Evolutionary conservation across 2,329 filamentous ascomycete genomes (phyloP), one percentile per base, ranked within the genome.

Genomic region (Colletotrichum destructivum): DNA sequence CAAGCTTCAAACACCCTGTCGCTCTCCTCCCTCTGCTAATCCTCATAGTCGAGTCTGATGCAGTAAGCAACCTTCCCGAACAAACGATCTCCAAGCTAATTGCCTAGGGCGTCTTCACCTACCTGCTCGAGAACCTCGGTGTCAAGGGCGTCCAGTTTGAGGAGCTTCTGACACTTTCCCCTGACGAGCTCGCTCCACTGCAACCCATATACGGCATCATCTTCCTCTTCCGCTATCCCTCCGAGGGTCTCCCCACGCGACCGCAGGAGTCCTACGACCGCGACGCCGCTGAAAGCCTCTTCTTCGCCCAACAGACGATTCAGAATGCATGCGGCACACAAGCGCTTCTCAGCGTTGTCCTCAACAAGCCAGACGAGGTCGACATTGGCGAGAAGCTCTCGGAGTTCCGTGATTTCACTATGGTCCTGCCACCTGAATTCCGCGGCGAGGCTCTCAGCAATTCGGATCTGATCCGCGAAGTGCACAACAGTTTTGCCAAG

Each of bases 261-360:
- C 57, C 72, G n/a, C 66, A 68, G 26, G 72, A 73, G 44, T 87
- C 85, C 44, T 98, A 94, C 82, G 95, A 98, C 84, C 86, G 90
- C 76, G 87, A 86, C 18, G 94, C 94, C 16, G 86, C 93, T 21
- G 91, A 94, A 74, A 87, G 89, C 73, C 88, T 98, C 77, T 99
- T 98, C 88, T 99, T 99, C 83, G 96, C 96, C 4, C 91, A 92
- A 40, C 96, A 99, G 85, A 98, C 96, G 4, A 99, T 99, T 81
- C 96, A 98, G 83, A 99, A 99, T 83, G 96, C 96, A 9, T 99
- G 96, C 84, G 96, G 95, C 55, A 99, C 96, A 18, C 96, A 99
- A 82, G 96, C 96, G 4, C 90, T 99, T 57, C 89, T 99, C 51
- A 96, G 93, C 64, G 94, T 98, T 66, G 88, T 98, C 42, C 86